These are phyloP conservation scores for Epicoccum nigrum DNA, from an alignment of 2,329 filamentous ascomycete species.

Conservation along the genomic window DNA sequence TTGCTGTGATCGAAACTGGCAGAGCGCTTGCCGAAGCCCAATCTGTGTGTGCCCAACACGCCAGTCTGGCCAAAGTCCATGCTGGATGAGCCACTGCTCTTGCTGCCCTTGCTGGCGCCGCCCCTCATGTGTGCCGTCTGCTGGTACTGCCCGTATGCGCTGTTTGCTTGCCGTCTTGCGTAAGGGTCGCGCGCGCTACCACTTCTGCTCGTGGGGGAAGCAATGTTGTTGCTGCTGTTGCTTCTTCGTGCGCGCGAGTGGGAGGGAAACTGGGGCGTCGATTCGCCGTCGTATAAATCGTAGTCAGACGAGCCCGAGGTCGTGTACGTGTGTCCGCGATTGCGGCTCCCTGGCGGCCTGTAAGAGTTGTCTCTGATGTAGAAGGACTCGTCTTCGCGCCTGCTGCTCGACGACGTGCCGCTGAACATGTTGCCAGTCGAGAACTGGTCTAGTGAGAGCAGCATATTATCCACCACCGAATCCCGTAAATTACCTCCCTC, in stretches of 20 bases:
- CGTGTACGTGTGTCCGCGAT: conserved; percentile 65
- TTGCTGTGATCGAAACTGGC: conserved; percentile 72
- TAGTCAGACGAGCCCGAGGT: conserved; percentile 65
- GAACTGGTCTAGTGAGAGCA: conserved; percentile 83
- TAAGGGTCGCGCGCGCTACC: conserved; percentile 45
- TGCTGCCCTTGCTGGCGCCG: conserved; percentile 68
- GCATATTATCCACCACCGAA: conserved; percentile 94
- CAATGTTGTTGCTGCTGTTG: conserved; percentile 78
- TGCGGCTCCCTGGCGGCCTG: conserved; percentile 48
- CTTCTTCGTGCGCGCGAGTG: conserved; percentile 68
- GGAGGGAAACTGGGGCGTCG: conserved; percentile 49
- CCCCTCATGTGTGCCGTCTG: conserved; percentile 42
- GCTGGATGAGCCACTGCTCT: conserved; percentile 70
- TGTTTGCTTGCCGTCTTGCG: conserved; percentile 30
- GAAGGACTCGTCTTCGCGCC: conserved; percentile 43
- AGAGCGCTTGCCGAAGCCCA: conserved; percentile 63
- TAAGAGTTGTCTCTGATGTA: conserved; percentile 44
- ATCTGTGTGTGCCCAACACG: conserved; percentile 63
- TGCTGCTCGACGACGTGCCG: conserved; percentile 13
- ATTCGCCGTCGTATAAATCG: conserved; percentile 50
- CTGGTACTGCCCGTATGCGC: conserved; percentile 35
- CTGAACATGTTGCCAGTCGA: conserved; percentile 30
- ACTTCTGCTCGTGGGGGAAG: conserved; percentile 33
- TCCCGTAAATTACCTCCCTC: conserved; percentile 73
- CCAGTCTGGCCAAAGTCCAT: conserved; percentile 68